phyloP scores from a whole-genome alignment of 768 basidiomycete genomes.

The Suillus discolor region DNA sequence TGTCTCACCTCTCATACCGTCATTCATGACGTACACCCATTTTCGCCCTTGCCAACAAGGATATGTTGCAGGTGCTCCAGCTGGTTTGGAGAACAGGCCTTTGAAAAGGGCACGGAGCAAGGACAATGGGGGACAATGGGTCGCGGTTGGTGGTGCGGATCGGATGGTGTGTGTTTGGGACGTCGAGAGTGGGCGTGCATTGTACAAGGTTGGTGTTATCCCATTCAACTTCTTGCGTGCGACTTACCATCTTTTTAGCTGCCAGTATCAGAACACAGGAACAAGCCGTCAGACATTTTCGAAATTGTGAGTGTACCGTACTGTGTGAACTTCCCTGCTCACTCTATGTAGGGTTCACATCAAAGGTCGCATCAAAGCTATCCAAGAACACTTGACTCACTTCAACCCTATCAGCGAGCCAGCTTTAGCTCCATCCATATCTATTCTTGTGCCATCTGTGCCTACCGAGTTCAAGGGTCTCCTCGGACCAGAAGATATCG shows the following conservation, averaged over 20 bases:
- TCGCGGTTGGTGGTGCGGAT: constrained; percentile 89
- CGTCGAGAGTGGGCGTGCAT: constrained; percentile 70
- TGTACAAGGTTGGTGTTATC: constrained; percentile 68
- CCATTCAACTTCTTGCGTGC: neutral
- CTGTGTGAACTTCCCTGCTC: constrained; percentile 23
- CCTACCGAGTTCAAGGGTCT: neutral
- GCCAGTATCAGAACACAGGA: constrained; percentile 38
- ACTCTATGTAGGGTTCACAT: constrained; percentile 34
- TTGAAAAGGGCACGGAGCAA: constrained; percentile 87
- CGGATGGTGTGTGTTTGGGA: constrained; percentile 88
- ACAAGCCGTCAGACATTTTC: neutral
- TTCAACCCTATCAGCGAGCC: constrained; percentile 5
- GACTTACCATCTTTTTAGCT: constrained; percentile 46
- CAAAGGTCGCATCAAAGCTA: constrained; percentile 39
- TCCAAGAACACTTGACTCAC: constrained; percentile 37
- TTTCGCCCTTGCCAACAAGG: constrained; percentile 81
- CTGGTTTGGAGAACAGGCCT: constrained; percentile 90
- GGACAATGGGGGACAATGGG: constrained; percentile 78
- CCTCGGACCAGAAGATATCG: constrained; percentile 1
- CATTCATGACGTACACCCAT: constrained; percentile 93
- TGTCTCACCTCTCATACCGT: constrained; percentile 81
- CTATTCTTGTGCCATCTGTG: neutral
- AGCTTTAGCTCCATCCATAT: constrained; percentile 6
- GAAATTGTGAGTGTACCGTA: neutral
- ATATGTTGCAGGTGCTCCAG: constrained; percentile 83